Evolutionary conservation across 23 red algal genomes (phyloP).

Genomic region (Gracilaria vermiculophylla): DNA sequence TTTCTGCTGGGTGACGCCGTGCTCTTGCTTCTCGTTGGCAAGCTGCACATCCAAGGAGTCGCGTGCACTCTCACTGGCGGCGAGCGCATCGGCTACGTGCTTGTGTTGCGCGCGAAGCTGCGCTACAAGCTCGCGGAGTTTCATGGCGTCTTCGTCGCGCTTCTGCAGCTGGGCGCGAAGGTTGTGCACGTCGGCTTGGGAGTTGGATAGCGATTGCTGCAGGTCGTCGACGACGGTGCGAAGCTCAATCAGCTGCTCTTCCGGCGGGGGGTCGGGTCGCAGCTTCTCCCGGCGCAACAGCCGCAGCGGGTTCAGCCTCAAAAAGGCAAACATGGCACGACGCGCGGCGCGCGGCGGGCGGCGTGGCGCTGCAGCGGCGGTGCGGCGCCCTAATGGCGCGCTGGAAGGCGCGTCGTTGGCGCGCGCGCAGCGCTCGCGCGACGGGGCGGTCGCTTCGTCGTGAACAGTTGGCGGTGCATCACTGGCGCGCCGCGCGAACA

Average conservation of each 20-base stretch:
- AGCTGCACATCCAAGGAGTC: too few relatives aligned
- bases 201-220: background rate
- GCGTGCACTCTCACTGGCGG: background rate
- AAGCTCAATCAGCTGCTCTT: background rate
- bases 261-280: background rate
- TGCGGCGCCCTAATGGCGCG: too few relatives aligned
- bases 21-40: too few relatives aligned
- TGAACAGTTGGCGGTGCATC: too few relatives aligned
- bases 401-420: too few relatives aligned
- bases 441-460: too few relatives aligned
- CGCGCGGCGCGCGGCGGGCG: background rate
- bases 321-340: conserved; percentile 6
- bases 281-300: background rate
- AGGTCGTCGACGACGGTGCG: background rate
- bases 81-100: background rate
- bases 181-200: background rate
- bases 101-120: background rate
- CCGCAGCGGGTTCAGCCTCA: background rate
- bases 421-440: too few relatives aligned
- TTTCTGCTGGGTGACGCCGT: background rate
- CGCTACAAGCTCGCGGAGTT: background rate
- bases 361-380: too few relatives aligned
- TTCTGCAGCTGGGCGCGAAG: background rate
- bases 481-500: too few relatives aligned
- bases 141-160: background rate